These are phyloP conservation scores for Phlebiopsis flavidoalba DNA, from an alignment of 768 basidiomycete genomes.

Conservation along the genomic window DNA sequence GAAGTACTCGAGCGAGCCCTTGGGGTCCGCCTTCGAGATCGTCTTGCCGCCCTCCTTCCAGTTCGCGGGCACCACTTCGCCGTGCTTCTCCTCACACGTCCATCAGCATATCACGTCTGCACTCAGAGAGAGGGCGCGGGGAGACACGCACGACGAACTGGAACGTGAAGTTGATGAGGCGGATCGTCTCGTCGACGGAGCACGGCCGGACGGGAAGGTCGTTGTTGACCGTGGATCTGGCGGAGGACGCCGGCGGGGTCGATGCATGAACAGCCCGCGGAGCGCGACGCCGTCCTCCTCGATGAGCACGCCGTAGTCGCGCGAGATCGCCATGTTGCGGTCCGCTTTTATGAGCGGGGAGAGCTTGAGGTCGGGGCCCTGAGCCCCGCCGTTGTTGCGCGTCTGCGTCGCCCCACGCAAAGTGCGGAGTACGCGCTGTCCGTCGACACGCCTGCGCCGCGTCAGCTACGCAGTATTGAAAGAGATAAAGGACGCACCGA, in stretches of 20 bases:
- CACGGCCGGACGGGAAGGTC: constrained; percentile 95
- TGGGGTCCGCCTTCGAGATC: constrained; percentile 72
- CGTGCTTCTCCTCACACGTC: constrained; percentile 66
- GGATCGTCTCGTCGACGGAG: constrained; percentile 88
- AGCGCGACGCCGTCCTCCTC: constrained; percentile 87
- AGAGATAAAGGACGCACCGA: constrained; percentile 44
- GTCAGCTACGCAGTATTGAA: constrained; percentile 5
- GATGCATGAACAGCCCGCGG: constrained; percentile 81
- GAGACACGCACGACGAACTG: constrained; percentile 76
- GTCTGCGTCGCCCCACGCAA: constrained; percentile 82
- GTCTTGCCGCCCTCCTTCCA: constrained; percentile 82
- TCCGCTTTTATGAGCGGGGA: constrained; percentile 81
- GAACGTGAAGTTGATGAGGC: constrained; percentile 91
- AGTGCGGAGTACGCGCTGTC: constrained; percentile 87
- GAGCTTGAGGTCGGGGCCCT: constrained; percentile 78
- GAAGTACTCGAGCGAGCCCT: constrained; percentile 74
- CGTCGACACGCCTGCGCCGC: constrained; percentile 65
- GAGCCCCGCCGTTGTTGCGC: constrained; percentile 80
- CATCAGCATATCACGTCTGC: not conserved
- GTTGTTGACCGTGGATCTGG: constrained; percentile 87
- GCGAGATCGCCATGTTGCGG: constrained; percentile 70
- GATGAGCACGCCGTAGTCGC: constrained; percentile 83
- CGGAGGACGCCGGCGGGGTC: constrained; percentile 77
- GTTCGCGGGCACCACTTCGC: constrained; percentile 89
- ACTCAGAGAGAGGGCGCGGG: not conserved